Evolutionary conservation across 108 stramenopile genomes (phyloP), one percentile per base, ranked within the genome.

Genomic region (Fragilariopsis cylindrus): DNA sequence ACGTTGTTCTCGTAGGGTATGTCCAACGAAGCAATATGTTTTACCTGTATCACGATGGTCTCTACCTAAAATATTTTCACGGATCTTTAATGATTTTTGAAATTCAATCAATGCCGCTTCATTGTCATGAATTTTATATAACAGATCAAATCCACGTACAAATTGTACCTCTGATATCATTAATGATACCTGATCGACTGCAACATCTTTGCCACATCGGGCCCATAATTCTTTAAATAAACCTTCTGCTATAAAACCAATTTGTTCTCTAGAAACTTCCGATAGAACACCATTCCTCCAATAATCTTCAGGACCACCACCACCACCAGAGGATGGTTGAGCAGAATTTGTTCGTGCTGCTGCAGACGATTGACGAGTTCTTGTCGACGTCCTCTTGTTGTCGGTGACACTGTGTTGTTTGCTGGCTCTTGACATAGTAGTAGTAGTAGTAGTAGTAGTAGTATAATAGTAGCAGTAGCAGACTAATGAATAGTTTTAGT

Each of bases 31-130:
- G 63, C 79, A 80, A 65, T 80, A 80, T 4, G 79, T 80, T 58
- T 80, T 80, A 56, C 76, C 81, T 48, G 81, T 82, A 44, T 82
- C 81, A 9, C 75, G 68, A 42, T 82, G 81, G 54, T 82, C 76
- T 47, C 74, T 77, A 41, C 81, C 81, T 19, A 77, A 52, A 42
- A 82, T 76, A 16, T 48, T 58, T 47, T 82, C 81, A 13, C 81
- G 76, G 44, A 82, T 77, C 46, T 58, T 44, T n/a, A 82, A 68
- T 54, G 70, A 76, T 69, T 82, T 82, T 4, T 71, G 65, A 56
- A 77, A 82, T 48, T 77, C 76, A 11, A 41, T 40, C 19, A 82
- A 48, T 30, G 81, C 81, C 8, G 76, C 67, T 48, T 76, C 72
- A 64, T 77, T 73, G 72, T 82, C 81, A 53, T 77, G 74, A 19